These are phyloP conservation scores for Gaultheria prostrata DNA, from an alignment of 148 eudicot species.

Conservation along the genomic window DNA sequence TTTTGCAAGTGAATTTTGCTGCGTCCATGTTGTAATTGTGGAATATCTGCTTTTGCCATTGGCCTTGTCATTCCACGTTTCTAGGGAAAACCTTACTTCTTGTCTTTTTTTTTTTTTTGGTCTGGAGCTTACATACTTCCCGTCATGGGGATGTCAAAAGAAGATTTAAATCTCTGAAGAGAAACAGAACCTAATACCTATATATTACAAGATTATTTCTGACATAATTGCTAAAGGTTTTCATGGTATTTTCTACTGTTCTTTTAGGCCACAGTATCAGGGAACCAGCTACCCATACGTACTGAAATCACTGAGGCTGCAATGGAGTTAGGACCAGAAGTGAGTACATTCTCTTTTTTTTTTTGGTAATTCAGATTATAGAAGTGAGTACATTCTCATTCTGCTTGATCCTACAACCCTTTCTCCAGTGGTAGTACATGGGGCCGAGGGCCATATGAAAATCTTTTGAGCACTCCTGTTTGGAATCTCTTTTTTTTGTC, in stretches of 20 bases:
- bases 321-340: constrained; percentile 85
- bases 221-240: too few relatives aligned
- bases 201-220: too few relatives aligned
- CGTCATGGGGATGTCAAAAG: neutral
- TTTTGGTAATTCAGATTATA: too few relatives aligned
- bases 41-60: neutral
- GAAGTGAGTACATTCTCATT: constrained; percentile 35
- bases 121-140: too few relatives aligned
- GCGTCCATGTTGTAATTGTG: neutral
- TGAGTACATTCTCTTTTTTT: constrained; percentile 13
- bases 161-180: too few relatives aligned
- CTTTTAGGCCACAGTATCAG: constrained; percentile 79
- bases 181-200: too few relatives aligned
- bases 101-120: too few relatives aligned
- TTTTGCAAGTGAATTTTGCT: too few relatives aligned
- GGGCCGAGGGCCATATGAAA: neutral
- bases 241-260: neutral
- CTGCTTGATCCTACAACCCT: neutral
- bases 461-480: neutral
- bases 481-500: neutral
- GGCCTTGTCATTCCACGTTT: neutral
- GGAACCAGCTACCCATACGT: constrained; percentile 89
- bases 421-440: too few relatives aligned
- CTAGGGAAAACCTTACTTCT: too few relatives aligned
- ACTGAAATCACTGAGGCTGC: constrained; percentile 97